Evolutionary conservation across 108 stramenopile species (phyloP).

Genomic region (Nitzschia putrida): DNA sequence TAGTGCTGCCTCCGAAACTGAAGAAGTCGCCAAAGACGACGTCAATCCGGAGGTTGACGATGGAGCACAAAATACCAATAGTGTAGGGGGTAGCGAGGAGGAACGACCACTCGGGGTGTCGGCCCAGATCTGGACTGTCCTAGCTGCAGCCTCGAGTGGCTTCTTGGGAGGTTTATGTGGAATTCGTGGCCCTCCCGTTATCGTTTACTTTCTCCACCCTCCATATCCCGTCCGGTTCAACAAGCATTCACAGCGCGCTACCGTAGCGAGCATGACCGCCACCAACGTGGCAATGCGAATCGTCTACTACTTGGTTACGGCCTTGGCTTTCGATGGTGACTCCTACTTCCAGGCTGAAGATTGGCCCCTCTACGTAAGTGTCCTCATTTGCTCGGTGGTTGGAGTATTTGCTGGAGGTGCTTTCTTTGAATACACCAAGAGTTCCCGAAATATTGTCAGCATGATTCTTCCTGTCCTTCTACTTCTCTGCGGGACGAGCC

Average conservation of each 20-base stretch:
- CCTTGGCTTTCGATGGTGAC: conserved; percentile 18
- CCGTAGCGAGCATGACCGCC: conserved; percentile 38
- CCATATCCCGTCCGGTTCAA: conserved; percentile 38
- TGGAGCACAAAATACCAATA: neutral
- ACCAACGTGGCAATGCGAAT: conserved; percentile 37
- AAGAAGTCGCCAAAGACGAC: neutral
- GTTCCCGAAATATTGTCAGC: conserved; percentile 16
- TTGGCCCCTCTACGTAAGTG: conserved; percentile 36
- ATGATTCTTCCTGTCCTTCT: conserved; percentile 9
- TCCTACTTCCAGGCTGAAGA: conserved; percentile 29
- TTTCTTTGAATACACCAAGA: conserved; percentile 29
- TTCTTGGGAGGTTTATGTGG: conserved; percentile 52
- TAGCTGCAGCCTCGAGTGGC: conserved; percentile 25
- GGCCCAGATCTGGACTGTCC: conserved; percentile 12
- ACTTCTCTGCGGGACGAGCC: conserved; percentile 12
- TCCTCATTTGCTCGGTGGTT: conserved; percentile 29
- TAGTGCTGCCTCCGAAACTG: neutral
- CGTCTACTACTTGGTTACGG: conserved; percentile 39
- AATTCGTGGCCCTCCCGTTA: conserved; percentile 47
- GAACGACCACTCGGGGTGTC: neutral
- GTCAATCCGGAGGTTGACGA: neutral
- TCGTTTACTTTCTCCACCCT: conserved; percentile 49
- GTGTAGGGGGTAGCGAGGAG: neutral
- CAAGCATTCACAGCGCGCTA: conserved; percentile 44
- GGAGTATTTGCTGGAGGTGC: conserved; percentile 38